Evolutionary conservation across 495 filamentous ascomycete genomes (phyloP).

Genomic region (Talaromyces thailandensis): DNA sequence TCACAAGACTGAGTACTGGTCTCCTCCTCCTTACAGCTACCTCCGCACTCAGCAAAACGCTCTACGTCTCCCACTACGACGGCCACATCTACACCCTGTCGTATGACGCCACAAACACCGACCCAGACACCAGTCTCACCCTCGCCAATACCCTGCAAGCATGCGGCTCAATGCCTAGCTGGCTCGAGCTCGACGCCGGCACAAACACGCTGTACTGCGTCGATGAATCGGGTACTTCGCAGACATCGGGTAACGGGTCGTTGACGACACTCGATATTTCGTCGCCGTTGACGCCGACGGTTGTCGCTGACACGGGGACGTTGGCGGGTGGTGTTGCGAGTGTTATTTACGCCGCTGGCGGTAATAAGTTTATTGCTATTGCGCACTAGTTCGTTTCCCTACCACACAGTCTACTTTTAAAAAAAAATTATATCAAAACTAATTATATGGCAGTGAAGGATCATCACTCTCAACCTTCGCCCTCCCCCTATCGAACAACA

Average conservation of each 20-base stretch:
- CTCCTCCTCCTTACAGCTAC: conserved; percentile 6
- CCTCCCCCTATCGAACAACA: conserved; percentile 18
- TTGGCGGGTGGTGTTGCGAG: conserved; percentile 31
- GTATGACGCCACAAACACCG: conserved; percentile 22
- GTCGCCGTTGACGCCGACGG: background rate
- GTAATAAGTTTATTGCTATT: conserved; percentile 18
- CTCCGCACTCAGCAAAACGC: conserved; percentile 26
- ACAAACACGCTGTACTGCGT: conserved; percentile 49
- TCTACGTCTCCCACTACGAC: conserved; percentile 55
- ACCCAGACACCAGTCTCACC: conserved; percentile 19
- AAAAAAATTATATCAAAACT: conserved; percentile 2
- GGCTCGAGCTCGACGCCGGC: conserved; percentile 47
- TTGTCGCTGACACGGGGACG: conserved; percentile 17
- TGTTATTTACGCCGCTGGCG: conserved; percentile 22
- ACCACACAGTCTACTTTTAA: background rate
- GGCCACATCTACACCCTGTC: conserved; percentile 47
- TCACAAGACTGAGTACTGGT: background rate
- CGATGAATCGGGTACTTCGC: conserved; percentile 32
- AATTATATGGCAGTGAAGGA: conserved; percentile 14
- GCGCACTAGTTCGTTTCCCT: conserved; percentile 25
- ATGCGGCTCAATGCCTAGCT: conserved; percentile 49
- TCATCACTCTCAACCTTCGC: conserved; percentile 28
- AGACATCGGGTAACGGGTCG: conserved; percentile 12
- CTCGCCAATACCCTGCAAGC: conserved; percentile 26
- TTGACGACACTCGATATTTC: conserved; percentile 10